Percentiles rank a stretch among this genome's conserved stretches.
phyloP scores from a whole-genome alignment of 2,329 filamentous ascomycete species.

The Phaeophleospora eucalypticola region DNA sequence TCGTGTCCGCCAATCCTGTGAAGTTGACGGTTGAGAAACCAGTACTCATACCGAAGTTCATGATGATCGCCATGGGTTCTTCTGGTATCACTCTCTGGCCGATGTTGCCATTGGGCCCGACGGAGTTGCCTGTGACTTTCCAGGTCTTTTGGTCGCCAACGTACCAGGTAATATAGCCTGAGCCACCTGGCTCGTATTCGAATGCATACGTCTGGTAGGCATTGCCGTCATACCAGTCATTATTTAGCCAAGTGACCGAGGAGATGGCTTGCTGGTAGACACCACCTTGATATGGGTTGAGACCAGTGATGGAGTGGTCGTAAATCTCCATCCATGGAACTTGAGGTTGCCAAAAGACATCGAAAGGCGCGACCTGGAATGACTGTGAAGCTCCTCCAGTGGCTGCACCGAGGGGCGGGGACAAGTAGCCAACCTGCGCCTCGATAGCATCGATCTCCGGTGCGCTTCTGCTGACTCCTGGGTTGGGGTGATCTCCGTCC shows the following conservation, averaged over 20 bases:
- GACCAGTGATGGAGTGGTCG: constrained; percentile 52
- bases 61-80: constrained; percentile 64
- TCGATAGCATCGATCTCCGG: constrained; percentile 71
- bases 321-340: constrained; percentile 62
- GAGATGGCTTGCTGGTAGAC: constrained; percentile 62
- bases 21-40: constrained; percentile 62
- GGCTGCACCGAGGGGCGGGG: constrained; percentile 44
- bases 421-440: constrained; percentile 56
- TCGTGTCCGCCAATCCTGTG: constrained; percentile 49
- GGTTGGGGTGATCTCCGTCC: constrained; percentile 61
- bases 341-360: constrained; percentile 62
- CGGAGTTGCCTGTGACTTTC: constrained; percentile 56
- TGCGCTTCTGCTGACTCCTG: constrained; percentile 61
- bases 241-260: constrained; percentile 58
- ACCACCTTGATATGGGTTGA: constrained; percentile 60
- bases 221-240: constrained; percentile 63
- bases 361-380: constrained; percentile 65
- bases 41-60: constrained; percentile 67
- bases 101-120: constrained; percentile 66
- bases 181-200: constrained; percentile 58
- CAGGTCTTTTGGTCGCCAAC: constrained; percentile 62
- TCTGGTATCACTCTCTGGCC: constrained; percentile 61
- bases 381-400: constrained; percentile 61
- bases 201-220: constrained; percentile 61
- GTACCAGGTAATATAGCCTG: constrained; percentile 64